Evolutionary conservation across 169 alveolate genomes (phyloP).

Genomic region (Fabrea salina): DNA sequence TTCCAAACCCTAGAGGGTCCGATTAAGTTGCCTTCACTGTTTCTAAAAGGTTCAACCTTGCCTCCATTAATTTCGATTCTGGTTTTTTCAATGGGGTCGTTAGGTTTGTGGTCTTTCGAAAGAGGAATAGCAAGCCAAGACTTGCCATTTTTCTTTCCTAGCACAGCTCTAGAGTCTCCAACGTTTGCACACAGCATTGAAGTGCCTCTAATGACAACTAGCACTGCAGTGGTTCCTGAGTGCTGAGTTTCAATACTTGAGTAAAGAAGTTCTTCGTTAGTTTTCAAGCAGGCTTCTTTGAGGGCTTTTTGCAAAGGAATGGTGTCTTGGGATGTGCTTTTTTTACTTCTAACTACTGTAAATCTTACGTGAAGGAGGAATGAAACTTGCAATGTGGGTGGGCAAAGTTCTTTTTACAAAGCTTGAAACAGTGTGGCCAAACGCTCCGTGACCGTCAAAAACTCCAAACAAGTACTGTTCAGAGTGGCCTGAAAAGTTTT

Average conservation of each 20-base stretch:
- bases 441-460: constrained; percentile 79
- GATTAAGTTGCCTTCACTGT: constrained; percentile 48
- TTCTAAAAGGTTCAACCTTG: constrained; percentile 22
- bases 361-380: no score
- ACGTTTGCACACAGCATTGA: constrained; percentile 49
- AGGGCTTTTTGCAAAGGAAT: neutral
- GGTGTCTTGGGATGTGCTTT: no score
- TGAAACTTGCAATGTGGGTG: no score
- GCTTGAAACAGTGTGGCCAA: constrained; percentile 68
- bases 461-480: constrained; percentile 58
- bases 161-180: constrained; percentile 74
- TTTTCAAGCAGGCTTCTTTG: neutral
- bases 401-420: constrained; percentile 40
- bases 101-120: constrained; percentile 74
- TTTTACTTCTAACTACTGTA: no score
- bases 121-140: constrained; percentile 32
- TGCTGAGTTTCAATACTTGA: neutral
- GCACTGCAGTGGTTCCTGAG: constrained; percentile 17
- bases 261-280: neutral
- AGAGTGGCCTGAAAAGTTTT: neutral
- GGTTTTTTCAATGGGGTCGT: neutral
- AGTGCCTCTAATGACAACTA: neutral
- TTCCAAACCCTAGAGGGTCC: constrained; percentile 82
- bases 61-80: constrained; percentile 18
- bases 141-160: constrained; percentile 37